A percentile compares a stretch with the other conserved stretches of the same genome.
Conservation (phyloP, 2,329 filamentous ascomycete genomes). For the Dactylellina cionopaga region DNA sequence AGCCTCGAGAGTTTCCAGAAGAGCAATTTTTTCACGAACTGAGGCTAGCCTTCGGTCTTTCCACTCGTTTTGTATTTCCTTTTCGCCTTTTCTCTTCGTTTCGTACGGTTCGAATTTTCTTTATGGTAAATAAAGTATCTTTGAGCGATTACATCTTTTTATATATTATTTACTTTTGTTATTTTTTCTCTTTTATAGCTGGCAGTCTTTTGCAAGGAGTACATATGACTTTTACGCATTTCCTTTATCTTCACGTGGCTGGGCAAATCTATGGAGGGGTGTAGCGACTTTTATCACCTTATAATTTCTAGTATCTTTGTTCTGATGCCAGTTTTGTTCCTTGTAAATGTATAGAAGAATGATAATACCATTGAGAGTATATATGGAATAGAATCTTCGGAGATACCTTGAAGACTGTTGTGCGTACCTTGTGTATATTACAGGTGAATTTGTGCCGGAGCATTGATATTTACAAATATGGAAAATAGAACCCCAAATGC, state of each 20-base stretch:
- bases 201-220: slow-evolving; percentile 30
- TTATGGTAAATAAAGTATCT: slow-evolving; percentile 38
- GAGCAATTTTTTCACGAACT: slow-evolving; percentile 60
- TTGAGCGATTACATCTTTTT: slow-evolving; percentile 42
- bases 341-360: slow-evolving; percentile 6
- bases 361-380: no score
- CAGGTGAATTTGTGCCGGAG: slow-evolving; percentile 10
- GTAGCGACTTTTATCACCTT: slow-evolving; percentile 1
- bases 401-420: not conserved
- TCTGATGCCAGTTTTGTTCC: not conserved
- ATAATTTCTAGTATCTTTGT: slow-evolving; percentile 21
- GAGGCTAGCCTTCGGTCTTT: slow-evolving; percentile 9
- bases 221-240: slow-evolving; percentile 44
- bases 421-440: slow-evolving; percentile 15
- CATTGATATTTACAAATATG: slow-evolving; percentile 12
- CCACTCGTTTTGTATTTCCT: slow-evolving; percentile 1
- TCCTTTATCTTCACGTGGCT: slow-evolving; percentile 20
- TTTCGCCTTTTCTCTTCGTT: slow-evolving; percentile 12
- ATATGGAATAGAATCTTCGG: no score
- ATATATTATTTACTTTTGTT: no score
- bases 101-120: slow-evolving; percentile 37
- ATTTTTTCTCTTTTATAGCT: slow-evolving; percentile 27
- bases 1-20: slow-evolving; percentile 77
- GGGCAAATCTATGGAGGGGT: slow-evolving; percentile 8
- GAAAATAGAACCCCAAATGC: no score